A percentile compares a stretch with the other conserved stretches of the same genome.
phyloP scores from a whole-genome alignment of 73 alveolate species.

The Tetrahymena borealis region DNA sequence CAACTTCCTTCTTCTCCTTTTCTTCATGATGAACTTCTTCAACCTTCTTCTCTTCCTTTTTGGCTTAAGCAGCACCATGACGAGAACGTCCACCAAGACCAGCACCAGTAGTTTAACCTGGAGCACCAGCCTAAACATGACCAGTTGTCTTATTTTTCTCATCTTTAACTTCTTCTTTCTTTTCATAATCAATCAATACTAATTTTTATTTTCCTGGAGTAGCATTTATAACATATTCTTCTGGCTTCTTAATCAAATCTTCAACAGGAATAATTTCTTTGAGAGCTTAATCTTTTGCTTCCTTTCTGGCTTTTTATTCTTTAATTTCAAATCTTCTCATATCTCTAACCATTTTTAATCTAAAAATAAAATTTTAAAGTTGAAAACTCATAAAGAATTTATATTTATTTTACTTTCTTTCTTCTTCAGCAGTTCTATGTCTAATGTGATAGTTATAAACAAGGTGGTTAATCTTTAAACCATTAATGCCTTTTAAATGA shows the following conservation, averaged over 20 bases:
- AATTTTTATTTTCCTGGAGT: slow-evolving; percentile 38
- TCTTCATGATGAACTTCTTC: slow-evolving; percentile 25
- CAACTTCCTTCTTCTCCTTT: slow-evolving; percentile 23
- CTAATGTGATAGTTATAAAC: slow-evolving; percentile 66
- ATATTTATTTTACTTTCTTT: slow-evolving; percentile 8
- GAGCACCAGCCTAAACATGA: slow-evolving; percentile 1
- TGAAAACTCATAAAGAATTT: neutral
- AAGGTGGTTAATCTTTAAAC: slow-evolving; percentile 51
- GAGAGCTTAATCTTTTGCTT: slow-evolving; percentile 12
- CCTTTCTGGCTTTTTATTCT: slow-evolving; percentile 47
- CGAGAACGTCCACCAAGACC: slow-evolving; percentile 7
- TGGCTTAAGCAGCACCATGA: slow-evolving; percentile 17
- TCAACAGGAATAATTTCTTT: slow-evolving; percentile 41
- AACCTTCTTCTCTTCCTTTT: slow-evolving; percentile 9
- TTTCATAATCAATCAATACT: slow-evolving; percentile 41
- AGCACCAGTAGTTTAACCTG: slow-evolving; percentile 36
- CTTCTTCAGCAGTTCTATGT: slow-evolving; percentile 53
- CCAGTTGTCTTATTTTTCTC: slow-evolving; percentile 44
- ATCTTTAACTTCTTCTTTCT: slow-evolving; percentile 39
- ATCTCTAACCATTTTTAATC: slow-evolving; percentile 44
- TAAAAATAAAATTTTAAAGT: neutral
- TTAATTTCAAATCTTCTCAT: slow-evolving; percentile 64
- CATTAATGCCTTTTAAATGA: slow-evolving; percentile 50
- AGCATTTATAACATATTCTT: slow-evolving; percentile 18
- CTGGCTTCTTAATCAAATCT: slow-evolving; percentile 42